Percentiles rank a stretch among this genome's conserved stretches.
Conservation (phyloP, 768 basidiomycete species). For the Sarcodon sp. region DNA sequence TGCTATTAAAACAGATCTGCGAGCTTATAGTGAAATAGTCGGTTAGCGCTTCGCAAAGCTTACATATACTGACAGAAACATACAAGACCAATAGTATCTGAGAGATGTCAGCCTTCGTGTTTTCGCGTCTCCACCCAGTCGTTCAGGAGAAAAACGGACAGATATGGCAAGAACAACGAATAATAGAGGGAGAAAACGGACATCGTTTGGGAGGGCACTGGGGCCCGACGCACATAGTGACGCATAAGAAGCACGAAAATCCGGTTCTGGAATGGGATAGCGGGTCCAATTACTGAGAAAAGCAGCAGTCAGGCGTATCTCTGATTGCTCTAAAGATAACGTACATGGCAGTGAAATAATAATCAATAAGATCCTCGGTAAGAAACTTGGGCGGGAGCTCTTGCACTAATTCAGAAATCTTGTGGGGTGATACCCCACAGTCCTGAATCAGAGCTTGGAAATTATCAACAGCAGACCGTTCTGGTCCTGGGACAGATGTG, state of each 20-base stretch:
- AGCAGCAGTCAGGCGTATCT: neutral
- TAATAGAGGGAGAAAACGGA: constrained; percentile 81
- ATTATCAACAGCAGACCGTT: constrained; percentile 61
- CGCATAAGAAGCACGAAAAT: constrained; percentile 63
- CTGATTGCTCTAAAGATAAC: constrained; percentile 9
- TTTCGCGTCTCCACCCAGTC: constrained; percentile 69
- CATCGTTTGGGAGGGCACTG: constrained; percentile 59
- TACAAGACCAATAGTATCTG: constrained; percentile 93
- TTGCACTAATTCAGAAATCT: constrained; percentile 79
- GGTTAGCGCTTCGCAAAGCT: constrained; percentile 5
- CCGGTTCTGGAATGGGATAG: constrained; percentile 79
- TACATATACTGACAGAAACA: constrained; percentile 20
- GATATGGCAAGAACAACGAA: constrained; percentile 89
- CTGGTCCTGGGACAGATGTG: constrained; percentile 5
- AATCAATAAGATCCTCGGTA: constrained; percentile 69
- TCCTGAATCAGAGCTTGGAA: constrained; percentile 80
- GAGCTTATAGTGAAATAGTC: constrained; percentile 33
- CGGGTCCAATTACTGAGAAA: constrained; percentile 75
- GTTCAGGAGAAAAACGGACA: constrained; percentile 75
- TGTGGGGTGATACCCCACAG: constrained; percentile 85
- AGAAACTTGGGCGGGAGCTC: constrained; percentile 73
- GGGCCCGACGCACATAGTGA: constrained; percentile 51
- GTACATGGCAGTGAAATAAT: constrained; percentile 68
- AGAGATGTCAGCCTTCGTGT: constrained; percentile 68
- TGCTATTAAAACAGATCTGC: constrained; percentile 78